Conservation (phyloP, 441 rosid species). For the Jatropha podagrica region DNA sequence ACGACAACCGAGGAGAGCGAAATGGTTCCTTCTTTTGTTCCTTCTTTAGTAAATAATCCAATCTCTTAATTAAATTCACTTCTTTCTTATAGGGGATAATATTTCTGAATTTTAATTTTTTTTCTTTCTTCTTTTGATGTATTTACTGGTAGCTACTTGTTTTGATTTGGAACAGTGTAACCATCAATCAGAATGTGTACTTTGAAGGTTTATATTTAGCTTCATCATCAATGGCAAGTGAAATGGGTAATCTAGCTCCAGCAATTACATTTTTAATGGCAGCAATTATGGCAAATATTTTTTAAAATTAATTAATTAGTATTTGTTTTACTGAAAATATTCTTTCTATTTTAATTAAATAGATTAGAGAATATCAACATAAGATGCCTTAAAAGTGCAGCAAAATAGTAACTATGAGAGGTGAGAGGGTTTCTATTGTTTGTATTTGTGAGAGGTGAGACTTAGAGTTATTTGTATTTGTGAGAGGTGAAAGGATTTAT, state of each 20-base stretch:
- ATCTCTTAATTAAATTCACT: no score
- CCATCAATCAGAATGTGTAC: slow-evolving; percentile 45
- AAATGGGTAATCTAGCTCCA: slow-evolving; percentile 48
- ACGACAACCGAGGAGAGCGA: slow-evolving; percentile 57
- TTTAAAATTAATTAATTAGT: background rate
- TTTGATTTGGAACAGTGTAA: slow-evolving; percentile 30
- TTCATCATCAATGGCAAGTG: slow-evolving; percentile 52
- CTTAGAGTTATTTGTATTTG: no score
- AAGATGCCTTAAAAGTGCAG: slow-evolving; percentile 32
- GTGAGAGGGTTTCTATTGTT: no score
- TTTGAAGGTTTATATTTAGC: slow-evolving; percentile 50
- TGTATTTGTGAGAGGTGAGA: no score
- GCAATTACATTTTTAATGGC: slow-evolving; percentile 56
- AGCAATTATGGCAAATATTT: background rate
- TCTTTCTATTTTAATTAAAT: background rate
- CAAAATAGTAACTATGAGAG: slow-evolving; percentile 21
- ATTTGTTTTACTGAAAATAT: no score
- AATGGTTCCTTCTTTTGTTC: slow-evolving; percentile 60
- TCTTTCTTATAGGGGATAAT: background rate
- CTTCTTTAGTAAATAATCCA: background rate
- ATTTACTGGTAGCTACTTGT: background rate
- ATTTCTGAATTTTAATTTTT: background rate
- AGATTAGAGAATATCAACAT: slow-evolving; percentile 59
- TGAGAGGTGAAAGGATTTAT: no score
- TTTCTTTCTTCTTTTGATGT: background rate